These are phyloP conservation scores for Myochromella boudieri DNA, from an alignment of 768 basidiomycete species.

Conservation along the genomic window DNA sequence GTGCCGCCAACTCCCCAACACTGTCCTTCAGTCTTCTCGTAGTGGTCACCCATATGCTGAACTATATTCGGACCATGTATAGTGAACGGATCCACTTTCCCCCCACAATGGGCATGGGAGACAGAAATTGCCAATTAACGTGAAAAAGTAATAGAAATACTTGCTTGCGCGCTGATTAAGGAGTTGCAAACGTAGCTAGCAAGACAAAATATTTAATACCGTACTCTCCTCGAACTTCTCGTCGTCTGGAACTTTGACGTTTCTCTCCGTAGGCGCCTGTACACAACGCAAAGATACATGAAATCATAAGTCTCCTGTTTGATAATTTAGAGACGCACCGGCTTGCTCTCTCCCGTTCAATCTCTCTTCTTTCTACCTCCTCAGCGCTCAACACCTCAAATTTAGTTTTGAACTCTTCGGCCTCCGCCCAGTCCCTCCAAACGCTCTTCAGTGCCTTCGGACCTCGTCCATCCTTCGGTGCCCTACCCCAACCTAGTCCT, in stretches of 20 bases:
- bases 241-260: slow-evolving; percentile 45
- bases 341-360: slow-evolving; percentile 83
- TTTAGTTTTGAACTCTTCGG: slow-evolving; percentile 85
- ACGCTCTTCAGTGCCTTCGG: slow-evolving; percentile 82
- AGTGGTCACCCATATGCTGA: too few species aligned
- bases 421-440: slow-evolving; percentile 95
- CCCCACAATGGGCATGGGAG: too few species aligned
- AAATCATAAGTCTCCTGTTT: background rate
- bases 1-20: too few species aligned
- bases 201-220: slow-evolving; percentile 19
- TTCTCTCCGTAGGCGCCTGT: slow-evolving; percentile 37
- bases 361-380: slow-evolving; percentile 88
- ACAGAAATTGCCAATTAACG: background rate
- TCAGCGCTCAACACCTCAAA: slow-evolving; percentile 87
- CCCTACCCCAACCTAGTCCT: slow-evolving; percentile 73
- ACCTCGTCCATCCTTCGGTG: slow-evolving; percentile 76
- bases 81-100: too few species aligned
- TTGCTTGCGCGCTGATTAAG: background rate
- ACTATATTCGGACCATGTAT: too few species aligned
- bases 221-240: slow-evolving; percentile 32
- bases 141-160: background rate
- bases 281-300: slow-evolving; percentile 2
- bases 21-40: too few species aligned
- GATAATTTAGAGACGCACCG: slow-evolving; percentile 35
- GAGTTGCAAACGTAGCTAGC: background rate